Evolutionary conservation across 306 rosid species (phyloP), one percentile per base, ranked within the genome.

Genomic region (Vigna radiata): DNA sequence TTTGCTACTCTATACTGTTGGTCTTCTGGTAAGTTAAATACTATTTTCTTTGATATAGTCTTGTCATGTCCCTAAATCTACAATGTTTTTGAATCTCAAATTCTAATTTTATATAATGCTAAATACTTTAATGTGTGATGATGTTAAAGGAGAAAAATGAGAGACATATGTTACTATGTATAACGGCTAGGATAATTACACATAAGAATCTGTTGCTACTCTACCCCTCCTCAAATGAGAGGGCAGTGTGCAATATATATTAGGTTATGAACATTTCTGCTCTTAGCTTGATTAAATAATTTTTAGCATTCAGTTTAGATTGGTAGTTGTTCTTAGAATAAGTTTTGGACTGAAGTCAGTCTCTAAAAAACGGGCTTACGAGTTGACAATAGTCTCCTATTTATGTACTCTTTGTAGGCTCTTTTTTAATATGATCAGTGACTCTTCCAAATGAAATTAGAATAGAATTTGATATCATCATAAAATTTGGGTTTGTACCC

Each of bases 1-100:
- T 95, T 92, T 81, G 89, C 91, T 72, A 83, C 92, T 79, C 93
- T 95, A 46, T 95, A 90, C 78, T 80, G 91, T 86, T 70, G 61
- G 59, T 59, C 46, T 82, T 82, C 93, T 74, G 36, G 99, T 91
- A 88, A 88, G 96, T 82, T 82, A 46, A 77, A 21, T 75, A 9
- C 16, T 72, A 19, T 56, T 82, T 72, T 81, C 76, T 47, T 65
- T 66, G 41, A 37, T 58, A 37, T 55, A 21, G 27, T 60, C 39
- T 56, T 55, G 23, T 56, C 59, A 21, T 69, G 44, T 49, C 8
- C 72, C 72, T 36, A 49, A 54, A 56, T 70, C 73, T 69, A 56
- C 36, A 33, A 37, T 70, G 70, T 63, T 19, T 69, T 75, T 77
- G 43, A 82, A 67, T 74, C 68, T 19, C 31, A 48, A 53, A 73